phyloP scores from a whole-genome alignment of 2,329 filamentous ascomycete genomes.

The Aspergillus hiratsukae region DNA sequence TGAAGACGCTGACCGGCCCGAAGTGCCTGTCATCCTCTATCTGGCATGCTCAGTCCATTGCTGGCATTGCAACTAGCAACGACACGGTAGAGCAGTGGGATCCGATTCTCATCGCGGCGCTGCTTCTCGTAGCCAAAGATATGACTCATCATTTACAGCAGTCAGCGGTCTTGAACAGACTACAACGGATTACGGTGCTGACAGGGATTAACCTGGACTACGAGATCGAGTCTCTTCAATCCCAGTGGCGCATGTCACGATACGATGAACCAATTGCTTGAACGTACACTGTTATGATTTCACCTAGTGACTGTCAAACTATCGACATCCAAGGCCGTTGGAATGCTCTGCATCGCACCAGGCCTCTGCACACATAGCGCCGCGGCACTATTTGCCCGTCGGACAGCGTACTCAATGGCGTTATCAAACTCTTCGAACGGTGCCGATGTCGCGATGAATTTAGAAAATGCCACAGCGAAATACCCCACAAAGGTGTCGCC shows the following conservation, averaged over 20 bases:
- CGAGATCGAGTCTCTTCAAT: slow-evolving; percentile 14
- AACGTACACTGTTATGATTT: neutral
- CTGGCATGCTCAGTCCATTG: slow-evolving; percentile 24
- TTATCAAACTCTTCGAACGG: neutral
- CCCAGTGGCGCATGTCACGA: slow-evolving; percentile 17
- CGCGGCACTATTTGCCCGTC: neutral
- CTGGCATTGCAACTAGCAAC: slow-evolving; percentile 21
- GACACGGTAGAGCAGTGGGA: slow-evolving; percentile 23
- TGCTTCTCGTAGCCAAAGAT: slow-evolving; percentile 17
- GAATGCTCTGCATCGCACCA: neutral
- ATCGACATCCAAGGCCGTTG: neutral
- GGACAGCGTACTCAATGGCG: neutral
- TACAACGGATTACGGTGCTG: slow-evolving; percentile 12
- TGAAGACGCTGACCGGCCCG: slow-evolving; percentile 20
- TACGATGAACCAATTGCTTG: slow-evolving; percentile 16
- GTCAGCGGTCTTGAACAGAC: slow-evolving; percentile 10
- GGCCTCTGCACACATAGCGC: neutral
- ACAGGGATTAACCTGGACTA: slow-evolving; percentile 19
- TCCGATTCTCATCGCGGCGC: slow-evolving; percentile 17
- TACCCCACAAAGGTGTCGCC: neutral
- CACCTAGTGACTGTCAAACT: neutral
- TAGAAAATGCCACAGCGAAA: neutral
- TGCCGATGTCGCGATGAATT: neutral
- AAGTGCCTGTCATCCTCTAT: slow-evolving; percentile 21
- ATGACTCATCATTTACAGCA: slow-evolving; percentile 25